Base-by-base conservation (phyloP, 2,329 filamentous ascomycete genomes). In the Fusarium zealandicum region DNA sequence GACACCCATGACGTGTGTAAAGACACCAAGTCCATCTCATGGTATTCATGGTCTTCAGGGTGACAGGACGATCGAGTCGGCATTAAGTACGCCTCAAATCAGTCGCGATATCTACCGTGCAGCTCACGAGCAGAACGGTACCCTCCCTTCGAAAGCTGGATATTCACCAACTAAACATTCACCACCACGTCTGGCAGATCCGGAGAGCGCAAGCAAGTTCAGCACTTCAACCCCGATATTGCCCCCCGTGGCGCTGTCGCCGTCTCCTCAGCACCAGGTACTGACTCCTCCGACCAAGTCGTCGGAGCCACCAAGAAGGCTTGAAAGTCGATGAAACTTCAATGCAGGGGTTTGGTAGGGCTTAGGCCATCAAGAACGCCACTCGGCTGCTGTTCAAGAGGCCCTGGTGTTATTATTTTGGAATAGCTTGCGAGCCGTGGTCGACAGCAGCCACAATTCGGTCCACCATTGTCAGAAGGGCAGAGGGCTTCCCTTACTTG, bases 281-380 rank as follows among this genome's bases (percentile, higher is more conserved):
- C 69, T 86, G 43, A 84, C 82, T 13, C 85, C 86, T 18, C 86
- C 2, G 76, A 84, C 61, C 86, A 89, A 74, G 75, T 78, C 66
- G 30, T 62, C 64, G 18, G 61, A 65, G 32, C 66, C 58, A 44
- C 52, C 44, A 31, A 67, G 52, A 22, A 58, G 57, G 41, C 51
- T 56, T 7, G 56, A 54, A 42, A 63, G 49, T 33, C 55, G 59
- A 57, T 63, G 59, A 63, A 47, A 35, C 31, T 17, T 33, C 27
- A 27, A 42, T 32, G 37, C 41, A 40, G 31, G 30, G 45, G 18
- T 38, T 42, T 46, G 31, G 27, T 42, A 56, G 40, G 54, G 39
- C 51, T 37, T 47, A 40, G 35, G 35, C 14, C 37, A 36, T 57
- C 14, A 35, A 37, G 25, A 52, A 53, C 39, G 54, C 59, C 45